Evolutionary conservation across 2,329 filamentous ascomycete species (phyloP), one percentile per base, ranked within the genome.

Genomic region (Cordyceps sp.): DNA sequence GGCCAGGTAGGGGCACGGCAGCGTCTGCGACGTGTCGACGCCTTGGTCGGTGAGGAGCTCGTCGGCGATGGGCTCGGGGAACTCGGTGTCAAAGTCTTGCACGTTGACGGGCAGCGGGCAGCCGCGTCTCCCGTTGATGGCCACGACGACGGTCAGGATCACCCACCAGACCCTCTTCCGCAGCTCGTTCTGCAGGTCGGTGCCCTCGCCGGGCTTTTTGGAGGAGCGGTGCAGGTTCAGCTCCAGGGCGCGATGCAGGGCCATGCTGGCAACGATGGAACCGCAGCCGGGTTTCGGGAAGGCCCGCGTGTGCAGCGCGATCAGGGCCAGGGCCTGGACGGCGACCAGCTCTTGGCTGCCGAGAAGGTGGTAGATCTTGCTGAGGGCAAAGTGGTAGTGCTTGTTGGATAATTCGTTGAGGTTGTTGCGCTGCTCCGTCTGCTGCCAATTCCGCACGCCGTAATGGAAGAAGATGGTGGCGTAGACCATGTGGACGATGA

Each of bases 231-330:
- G 80, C 24, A 90, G 59, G 14, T 81, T 77, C 25, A 84, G 57
- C 43, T 90, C 82, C 23, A 88, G 65, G 9, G 80, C 80, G 20
- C 79, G 59, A 5, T 72, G 63, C 27, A 86, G 59, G 1, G 79
- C 69, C 29, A 71, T 62, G 32, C 69, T 71, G 21, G 68, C 68
- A 37, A 86, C 62, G 41, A 78, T 66, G 55, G 75, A 78, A 33
- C 77, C 79, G 26, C 77, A 73, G 10, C 79, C 80, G 1, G 83
- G 80, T 43, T 86, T 84, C 20, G 81, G 79, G 36, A 90, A 85
- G 31, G 73, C 74, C 36, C 83, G 73, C 4, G 82, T 68, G 48
- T 88, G 79, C 4, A 70, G 55, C 36, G 73, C 74, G 14, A 92
- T 71, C 54, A 90, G 58, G 10, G 74, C 63, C 44, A 90, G 51